Evolutionary conservation across 2,329 filamentous ascomycete genomes (phyloP).

Genomic region (Pseudogymnoascus sp.): DNA sequence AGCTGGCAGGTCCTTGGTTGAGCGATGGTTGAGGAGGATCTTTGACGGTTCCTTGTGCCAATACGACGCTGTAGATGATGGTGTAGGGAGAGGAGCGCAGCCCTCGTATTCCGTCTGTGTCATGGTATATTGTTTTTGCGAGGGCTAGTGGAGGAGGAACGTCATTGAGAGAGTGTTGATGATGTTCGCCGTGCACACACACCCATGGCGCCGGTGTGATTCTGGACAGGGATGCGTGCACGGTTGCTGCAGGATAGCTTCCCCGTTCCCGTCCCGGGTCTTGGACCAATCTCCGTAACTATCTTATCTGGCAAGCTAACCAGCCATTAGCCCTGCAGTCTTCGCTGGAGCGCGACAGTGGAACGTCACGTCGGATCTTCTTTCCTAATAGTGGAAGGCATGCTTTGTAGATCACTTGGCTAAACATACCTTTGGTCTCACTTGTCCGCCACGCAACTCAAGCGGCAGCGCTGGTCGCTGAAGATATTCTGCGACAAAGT

Average conservation of each 20-base stretch:
- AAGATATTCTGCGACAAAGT: not conserved
- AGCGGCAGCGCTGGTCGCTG: not conserved
- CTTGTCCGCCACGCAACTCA: not conserved
- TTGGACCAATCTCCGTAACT: not conserved
- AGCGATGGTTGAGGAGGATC: conserved; percentile 58
- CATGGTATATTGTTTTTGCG: not conserved
- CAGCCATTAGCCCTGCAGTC: not conserved
- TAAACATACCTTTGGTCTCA: not conserved
- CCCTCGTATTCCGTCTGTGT: conserved; percentile 2
- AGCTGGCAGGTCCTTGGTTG: conserved; percentile 55
- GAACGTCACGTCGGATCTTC: not conserved
- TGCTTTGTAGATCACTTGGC: not conserved
- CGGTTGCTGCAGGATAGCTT: not conserved
- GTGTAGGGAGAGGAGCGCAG: conserved; percentile 45
- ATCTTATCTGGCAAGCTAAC: not conserved
- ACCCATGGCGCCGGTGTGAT: not conserved
- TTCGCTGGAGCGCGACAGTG: not conserved
- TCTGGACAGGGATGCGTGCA: not conserved
- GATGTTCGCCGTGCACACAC: not conserved
- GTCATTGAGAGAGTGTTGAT: not conserved
- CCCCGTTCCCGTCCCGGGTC: not conserved
- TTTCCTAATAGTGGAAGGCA: not conserved
- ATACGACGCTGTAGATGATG: conserved; percentile 57
- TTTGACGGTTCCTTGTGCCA: conserved; percentile 65
- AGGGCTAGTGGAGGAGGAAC: not conserved